Evolutionary conservation across 2,329 filamentous ascomycete species (phyloP).

Genomic region (Fusarium globosum): DNA sequence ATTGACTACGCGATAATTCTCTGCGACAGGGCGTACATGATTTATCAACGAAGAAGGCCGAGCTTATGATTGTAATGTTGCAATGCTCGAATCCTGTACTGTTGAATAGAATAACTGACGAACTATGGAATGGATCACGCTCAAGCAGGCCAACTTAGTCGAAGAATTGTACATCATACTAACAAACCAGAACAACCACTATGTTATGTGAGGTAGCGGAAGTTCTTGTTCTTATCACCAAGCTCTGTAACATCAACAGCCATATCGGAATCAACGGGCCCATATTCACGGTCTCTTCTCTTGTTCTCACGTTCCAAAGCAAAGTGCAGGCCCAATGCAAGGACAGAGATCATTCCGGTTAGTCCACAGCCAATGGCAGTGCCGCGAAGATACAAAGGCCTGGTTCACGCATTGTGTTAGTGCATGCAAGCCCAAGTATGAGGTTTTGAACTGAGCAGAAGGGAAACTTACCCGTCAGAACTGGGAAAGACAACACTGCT

Average conservation of each 20-base stretch:
- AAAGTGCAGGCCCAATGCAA: conserved; percentile 15
- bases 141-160: too few species aligned
- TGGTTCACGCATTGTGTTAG: not conserved
- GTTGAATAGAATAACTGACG: too few species aligned
- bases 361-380: conserved; percentile 23
- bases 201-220: not conserved
- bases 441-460: not conserved
- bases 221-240: conserved; percentile 24
- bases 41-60: too few species aligned
- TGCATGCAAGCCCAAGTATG: accelerated
- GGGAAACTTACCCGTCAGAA: conserved; percentile 10
- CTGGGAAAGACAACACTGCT: conserved; percentile 22
- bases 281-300: conserved; percentile 4
- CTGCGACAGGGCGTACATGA: too few species aligned
- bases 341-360: conserved; percentile 2
- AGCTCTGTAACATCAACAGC: conserved; percentile 17
- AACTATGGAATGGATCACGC: too few species aligned
- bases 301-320: conserved; percentile 12
- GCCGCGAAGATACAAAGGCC: conserved; percentile 12
- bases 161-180: too few species aligned
- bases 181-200: too few species aligned
- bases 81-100: too few species aligned
- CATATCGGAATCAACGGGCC: conserved; percentile 8
- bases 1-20: too few species aligned
- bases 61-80: too few species aligned